Conservation (phyloP, 306 rosid genomes). For the Prunus persica region DNA sequence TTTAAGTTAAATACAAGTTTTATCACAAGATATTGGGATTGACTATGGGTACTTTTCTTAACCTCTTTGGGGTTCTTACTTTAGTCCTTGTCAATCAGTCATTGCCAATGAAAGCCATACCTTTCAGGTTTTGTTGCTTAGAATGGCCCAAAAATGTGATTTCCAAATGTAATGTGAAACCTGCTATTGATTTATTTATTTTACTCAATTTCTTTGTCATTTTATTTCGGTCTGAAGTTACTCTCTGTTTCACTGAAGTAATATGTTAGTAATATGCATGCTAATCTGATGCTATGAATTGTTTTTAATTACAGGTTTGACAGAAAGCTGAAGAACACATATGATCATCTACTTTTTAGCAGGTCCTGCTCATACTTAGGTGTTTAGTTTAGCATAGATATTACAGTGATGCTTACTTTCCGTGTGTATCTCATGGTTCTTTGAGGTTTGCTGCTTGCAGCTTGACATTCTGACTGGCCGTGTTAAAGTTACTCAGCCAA, state of each 20-base stretch:
- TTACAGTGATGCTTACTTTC: not conserved
- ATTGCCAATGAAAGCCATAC: not conserved
- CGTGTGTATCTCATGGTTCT: not conserved
- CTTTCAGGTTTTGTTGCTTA: not conserved
- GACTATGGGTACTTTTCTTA: not conserved
- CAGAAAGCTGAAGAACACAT: slow-evolving; percentile 91
- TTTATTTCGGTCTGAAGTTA: not conserved
- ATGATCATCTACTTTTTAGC: slow-evolving; percentile 96
- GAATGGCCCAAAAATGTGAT: not conserved
- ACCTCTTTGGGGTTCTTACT: not conserved
- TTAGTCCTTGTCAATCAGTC: not conserved
- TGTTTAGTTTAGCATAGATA: not conserved
- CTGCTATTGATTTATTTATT: not conserved
- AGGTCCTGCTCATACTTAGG: slow-evolving; percentile 53
- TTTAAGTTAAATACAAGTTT: slow-evolving; percentile 1
- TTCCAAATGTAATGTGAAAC: not conserved
- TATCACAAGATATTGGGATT: not conserved
- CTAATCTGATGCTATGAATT: not conserved
- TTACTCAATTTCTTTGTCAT: not conserved
- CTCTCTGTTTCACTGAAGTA: not conserved
- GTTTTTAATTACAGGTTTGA: slow-evolving; percentile 71
- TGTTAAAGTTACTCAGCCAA: not conserved
- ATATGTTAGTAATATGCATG: not conserved
- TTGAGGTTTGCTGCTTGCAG: not conserved
- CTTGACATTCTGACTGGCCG: not conserved